Conservation (phyloP, 495 filamentous ascomycete genomes). For the Hypoxylon fragiforme region DNA sequence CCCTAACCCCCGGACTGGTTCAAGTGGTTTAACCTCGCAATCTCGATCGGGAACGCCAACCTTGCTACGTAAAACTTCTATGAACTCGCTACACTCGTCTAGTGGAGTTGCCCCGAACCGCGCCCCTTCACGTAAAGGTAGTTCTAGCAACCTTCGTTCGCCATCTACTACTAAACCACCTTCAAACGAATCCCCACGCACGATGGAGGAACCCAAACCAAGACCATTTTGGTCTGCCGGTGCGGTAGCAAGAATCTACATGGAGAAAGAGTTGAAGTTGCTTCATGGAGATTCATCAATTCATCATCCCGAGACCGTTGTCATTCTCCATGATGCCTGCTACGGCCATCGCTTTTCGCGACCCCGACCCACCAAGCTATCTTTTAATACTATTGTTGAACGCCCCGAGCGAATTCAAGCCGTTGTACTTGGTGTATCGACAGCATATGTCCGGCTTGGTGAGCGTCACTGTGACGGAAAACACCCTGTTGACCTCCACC, state of each 20-base stretch:
- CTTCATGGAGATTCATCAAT: constrained; percentile 58
- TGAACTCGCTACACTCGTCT: constrained; percentile 56
- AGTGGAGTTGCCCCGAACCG: constrained; percentile 45
- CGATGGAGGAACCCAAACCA: constrained; percentile 46
- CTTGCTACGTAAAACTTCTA: constrained; percentile 56
- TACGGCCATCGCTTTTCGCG: constrained; percentile 90
- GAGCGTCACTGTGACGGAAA: constrained; percentile 74
- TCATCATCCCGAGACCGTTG: constrained; percentile 64
- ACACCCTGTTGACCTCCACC: constrained; percentile 60
- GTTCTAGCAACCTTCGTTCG: constrained; percentile 53
- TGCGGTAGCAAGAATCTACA: constrained; percentile 69
- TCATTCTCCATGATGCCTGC: constrained; percentile 88
- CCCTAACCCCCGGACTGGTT: constrained; percentile 54
- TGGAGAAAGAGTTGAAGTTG: constrained; percentile 67
- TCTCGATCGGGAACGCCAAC: constrained; percentile 55
- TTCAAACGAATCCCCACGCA: constrained; percentile 24
- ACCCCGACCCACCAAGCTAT: constrained; percentile 67
- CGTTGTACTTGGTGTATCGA: constrained; percentile 73
- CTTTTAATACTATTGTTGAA: constrained; percentile 80
- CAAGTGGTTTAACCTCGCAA: constrained; percentile 29
- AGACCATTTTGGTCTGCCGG: constrained; percentile 60
- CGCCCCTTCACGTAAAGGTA: constrained; percentile 50
- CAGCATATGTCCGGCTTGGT: constrained; percentile 87
- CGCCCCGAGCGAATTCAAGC: constrained; percentile 90
- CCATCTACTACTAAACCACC: constrained; percentile 44